These are phyloP conservation scores for Leccinum subgranulosum DNA, from an alignment of 768 basidiomycete genomes.

Conservation along the genomic window DNA sequence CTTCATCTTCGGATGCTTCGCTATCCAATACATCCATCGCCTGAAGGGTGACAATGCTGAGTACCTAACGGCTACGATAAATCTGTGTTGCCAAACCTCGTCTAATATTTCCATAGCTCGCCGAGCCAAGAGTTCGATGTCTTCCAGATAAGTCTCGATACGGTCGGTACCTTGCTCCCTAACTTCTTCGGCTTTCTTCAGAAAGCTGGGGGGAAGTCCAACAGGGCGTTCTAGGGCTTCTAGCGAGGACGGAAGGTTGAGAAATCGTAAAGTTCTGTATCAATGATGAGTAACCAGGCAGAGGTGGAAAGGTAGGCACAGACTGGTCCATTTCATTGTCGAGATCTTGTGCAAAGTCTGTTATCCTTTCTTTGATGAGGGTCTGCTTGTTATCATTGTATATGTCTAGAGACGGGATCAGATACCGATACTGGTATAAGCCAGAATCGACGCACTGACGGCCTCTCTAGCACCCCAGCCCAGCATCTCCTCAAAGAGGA, in stretches of 20 bases:
- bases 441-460: conserved; percentile 55
- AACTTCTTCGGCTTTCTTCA: conserved; percentile 84
- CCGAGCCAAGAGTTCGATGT: conserved; percentile 63
- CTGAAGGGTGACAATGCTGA: conserved; percentile 37
- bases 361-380: conserved; percentile 66
- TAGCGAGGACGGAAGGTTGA: conserved; percentile 81
- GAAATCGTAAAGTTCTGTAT: conserved; percentile 57
- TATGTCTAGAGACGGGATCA: conserved; percentile 50
- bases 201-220: conserved; percentile 83
- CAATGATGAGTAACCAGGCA: conserved; percentile 4
- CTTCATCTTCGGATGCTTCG: conserved; percentile 84
- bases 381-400: conserved; percentile 80
- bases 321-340: conserved; percentile 62
- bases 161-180: conserved; percentile 73
- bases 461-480: conserved; percentile 89
- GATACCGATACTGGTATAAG: background rate
- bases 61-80: background rate
- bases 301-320: conserved; percentile 19
- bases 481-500: conserved; percentile 73
- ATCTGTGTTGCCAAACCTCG: conserved; percentile 51
- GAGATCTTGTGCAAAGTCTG: conserved; percentile 56
- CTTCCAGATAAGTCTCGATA: conserved; percentile 69
- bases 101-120: conserved; percentile 63
- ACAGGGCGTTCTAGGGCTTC: conserved; percentile 86
- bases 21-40: conserved; percentile 78